Percentiles rank a stretch among this genome's conserved stretches.
These are phyloP conservation scores for Epichloe amarillans DNA, from an alignment of 2,329 filamentous ascomycete genomes.

Conservation along the genomic window DNA sequence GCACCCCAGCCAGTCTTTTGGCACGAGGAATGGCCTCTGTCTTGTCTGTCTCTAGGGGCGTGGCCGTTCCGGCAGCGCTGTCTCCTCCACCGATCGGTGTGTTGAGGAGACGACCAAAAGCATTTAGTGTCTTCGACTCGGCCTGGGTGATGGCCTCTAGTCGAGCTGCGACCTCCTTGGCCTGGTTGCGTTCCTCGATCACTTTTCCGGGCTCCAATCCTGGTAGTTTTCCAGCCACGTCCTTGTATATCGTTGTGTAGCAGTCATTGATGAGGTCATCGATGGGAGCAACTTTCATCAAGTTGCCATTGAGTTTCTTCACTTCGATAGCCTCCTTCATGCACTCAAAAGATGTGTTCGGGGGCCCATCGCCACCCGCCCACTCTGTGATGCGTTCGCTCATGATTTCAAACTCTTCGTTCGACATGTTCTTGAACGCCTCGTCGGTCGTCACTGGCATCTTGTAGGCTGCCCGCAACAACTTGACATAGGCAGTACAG, in stretches of 20 bases:
- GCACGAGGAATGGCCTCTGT: conserved; percentile 26
- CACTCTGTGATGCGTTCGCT: conserved; percentile 42
- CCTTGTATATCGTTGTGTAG: conserved; percentile 64
- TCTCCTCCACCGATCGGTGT: conserved; percentile 27
- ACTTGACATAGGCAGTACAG: conserved; percentile 37
- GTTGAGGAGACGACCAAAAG: conserved; percentile 30
- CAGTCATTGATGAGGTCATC: conserved; percentile 91
- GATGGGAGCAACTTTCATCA: conserved; percentile 75
- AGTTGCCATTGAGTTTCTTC: conserved; percentile 65
- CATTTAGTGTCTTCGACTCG: conserved; percentile 19
- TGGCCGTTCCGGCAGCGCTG: conserved; percentile 18
- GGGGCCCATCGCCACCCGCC: conserved; percentile 27
- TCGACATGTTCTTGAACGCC: conserved; percentile 37
- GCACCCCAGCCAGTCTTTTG: conserved; percentile 29
- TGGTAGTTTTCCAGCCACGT: conserved; percentile 48
- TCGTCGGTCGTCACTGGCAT: conserved; percentile 36
- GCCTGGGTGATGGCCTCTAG: conserved; percentile 17
- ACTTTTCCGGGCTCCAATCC: conserved; percentile 32
- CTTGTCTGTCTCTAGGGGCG: conserved; percentile 26
- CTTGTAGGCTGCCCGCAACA: conserved; percentile 36
- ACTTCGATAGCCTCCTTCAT: conserved; percentile 46
- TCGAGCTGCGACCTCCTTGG: conserved; percentile 27
- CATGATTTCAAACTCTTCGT: conserved; percentile 45
- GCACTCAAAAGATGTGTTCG: conserved; percentile 34
- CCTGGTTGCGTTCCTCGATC: conserved; percentile 31